Evolutionary conservation across 1,139 yeast species (phyloP), one percentile per base, ranked within the genome.

Genomic region (Magnusiomyces magnusii): DNA sequence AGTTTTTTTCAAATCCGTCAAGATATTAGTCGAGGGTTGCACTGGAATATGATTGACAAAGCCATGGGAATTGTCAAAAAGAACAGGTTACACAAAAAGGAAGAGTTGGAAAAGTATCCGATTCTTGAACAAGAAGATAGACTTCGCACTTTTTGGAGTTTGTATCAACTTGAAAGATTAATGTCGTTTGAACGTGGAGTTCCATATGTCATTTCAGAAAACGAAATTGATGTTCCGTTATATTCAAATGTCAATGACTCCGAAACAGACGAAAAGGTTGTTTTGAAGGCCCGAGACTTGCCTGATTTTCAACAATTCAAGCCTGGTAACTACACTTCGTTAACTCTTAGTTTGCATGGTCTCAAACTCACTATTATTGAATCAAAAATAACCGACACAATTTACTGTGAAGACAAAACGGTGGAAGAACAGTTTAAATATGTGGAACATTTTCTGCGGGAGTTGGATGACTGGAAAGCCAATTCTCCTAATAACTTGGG

Each of bases 1-100:
- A 39, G 31, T 5, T n/a, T 53, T 42, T 53, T 53, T 19, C 50
- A 24, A 19, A 42, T 53, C 24, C 55, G 55, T 19, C 55, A 53
- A 21, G 55, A 53, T 42, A 25, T 53, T 25, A 44, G 49, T 13
- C 50, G 50, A n/a, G 34, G 47, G 5, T 25, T 53, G 15, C 55
- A 53, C 25, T 42, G 50, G 50, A 25, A 3, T 3, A 25, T 41
- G 41, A 53, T 42, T 24, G 50, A 53, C 39, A 53, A 42, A 25
- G 55, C 55, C 28, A 53, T 53, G 55, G 13, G 19, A n/a, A 53
- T 53, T 41, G 55, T 41, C 2, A 15, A n/a, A n/a, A 25, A 10
- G n/a, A 5, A 41, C 55, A 53, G 41, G 2, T n/a, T 53, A 13
- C 55, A 53, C 50, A 53, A 53, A 42, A 27, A 25, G n/a, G 36